These are phyloP conservation scores for Raphanus hybrid DNA, from an alignment of 441 rosid species.

Conservation along the genomic window DNA sequence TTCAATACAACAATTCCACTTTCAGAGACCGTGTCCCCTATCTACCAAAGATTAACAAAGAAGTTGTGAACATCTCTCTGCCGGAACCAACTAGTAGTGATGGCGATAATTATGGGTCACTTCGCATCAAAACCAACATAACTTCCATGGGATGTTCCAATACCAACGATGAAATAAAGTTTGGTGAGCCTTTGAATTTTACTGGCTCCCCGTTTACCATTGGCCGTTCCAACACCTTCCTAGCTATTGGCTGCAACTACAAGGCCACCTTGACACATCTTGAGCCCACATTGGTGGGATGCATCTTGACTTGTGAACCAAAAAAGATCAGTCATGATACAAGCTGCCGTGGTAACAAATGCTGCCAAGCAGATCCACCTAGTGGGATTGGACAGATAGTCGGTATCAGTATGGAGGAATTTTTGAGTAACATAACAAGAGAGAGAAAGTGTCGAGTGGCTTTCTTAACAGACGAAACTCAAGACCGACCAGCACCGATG, in stretches of 20 bases:
- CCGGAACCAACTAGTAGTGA: background rate
- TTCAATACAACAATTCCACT: background rate
- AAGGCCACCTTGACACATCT: constrained; percentile 1
- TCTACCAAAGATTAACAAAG: constrained; percentile 4
- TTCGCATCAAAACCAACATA: background rate
- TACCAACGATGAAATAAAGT: background rate
- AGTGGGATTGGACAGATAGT: background rate
- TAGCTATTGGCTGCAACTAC: background rate
- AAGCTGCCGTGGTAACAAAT: background rate
- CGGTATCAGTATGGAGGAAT: background rate
- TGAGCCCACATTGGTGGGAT: background rate
- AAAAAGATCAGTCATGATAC: background rate
- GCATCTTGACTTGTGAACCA: background rate
- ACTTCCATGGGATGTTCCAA: background rate
- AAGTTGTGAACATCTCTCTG: background rate
- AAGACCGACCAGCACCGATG: background rate
- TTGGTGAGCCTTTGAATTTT: background rate
- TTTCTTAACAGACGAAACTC: background rate
- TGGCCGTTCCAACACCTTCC: background rate
- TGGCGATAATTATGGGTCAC: background rate
- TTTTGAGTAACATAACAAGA: background rate
- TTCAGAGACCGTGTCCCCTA: background rate
- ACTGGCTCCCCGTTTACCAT: background rate
- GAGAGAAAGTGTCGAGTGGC: background rate
- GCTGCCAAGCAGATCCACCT: too few species aligned